Evolutionary conservation across 352 stramenopile genomes (phyloP).

Genomic region (Pythium brassicae): DNA sequence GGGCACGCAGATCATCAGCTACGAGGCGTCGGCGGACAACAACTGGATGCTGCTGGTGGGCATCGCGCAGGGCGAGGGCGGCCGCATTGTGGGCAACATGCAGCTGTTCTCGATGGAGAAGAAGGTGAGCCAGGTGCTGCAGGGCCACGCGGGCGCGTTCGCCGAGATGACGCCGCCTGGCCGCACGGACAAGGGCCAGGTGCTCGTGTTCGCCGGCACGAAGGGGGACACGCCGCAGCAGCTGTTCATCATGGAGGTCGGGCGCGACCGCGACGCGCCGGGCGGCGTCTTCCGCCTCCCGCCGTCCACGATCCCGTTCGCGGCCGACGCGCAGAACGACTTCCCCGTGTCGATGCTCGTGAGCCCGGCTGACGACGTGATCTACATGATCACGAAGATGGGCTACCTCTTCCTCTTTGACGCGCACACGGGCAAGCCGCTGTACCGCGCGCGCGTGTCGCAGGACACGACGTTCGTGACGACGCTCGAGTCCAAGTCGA

Average conservation of each 20-base stretch:
- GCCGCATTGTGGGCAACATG: conserved; percentile 96
- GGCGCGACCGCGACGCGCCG: conserved; percentile 93
- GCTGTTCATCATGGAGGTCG: conserved; percentile 99
- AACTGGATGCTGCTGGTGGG: conserved; percentile 99
- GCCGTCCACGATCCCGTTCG: conserved; percentile 94
- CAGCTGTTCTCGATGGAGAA: conserved; percentile 99
- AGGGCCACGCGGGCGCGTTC: conserved; percentile 97
- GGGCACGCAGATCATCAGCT: conserved; percentile 99
- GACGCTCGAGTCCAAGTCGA: conserved; percentile 86
- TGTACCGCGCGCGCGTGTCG: conserved; percentile 97
- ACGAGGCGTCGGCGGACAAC: conserved; percentile 95
- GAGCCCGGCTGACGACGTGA: conserved; percentile 89
- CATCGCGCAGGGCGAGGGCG: conserved; percentile 93
- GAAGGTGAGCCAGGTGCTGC: conserved; percentile 97
- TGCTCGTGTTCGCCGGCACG: conserved; percentile 81
- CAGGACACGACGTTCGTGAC: conserved; percentile 98
- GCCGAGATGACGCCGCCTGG: conserved; percentile 94
- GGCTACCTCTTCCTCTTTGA: conserved; percentile 99
- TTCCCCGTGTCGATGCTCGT: conserved; percentile 98
- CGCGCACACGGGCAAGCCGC: conserved; percentile 96
- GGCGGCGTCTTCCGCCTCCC: conserved; percentile 94
- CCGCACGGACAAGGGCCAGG: conserved; percentile 88
- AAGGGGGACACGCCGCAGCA: conserved; percentile 82
- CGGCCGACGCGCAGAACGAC: conserved; percentile 94
- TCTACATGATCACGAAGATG: conserved; percentile 99